Base-by-base conservation (phyloP, 2,329 filamentous ascomycete species). In the Sordariomycetes sp. region DNA sequence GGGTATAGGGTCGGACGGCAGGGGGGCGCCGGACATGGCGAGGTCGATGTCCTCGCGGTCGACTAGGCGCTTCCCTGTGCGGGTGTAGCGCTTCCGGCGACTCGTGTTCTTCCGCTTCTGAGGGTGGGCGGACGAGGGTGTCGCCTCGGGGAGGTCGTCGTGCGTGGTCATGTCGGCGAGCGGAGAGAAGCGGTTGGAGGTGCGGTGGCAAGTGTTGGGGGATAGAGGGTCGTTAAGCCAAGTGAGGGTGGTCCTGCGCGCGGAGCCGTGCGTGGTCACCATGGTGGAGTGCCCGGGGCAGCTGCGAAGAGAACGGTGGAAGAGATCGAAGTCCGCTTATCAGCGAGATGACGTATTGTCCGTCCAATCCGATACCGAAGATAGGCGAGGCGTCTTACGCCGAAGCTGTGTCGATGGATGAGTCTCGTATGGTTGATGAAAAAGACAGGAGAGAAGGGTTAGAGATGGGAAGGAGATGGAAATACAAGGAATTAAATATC, bases 161-260 rank as follows among this genome's bases (percentile, higher is more conserved):
- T 32, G 20, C n/a, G 28, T 32, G 25, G 43, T 22, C 55, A 57
- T 57, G 55, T 57, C 43, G 40, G 55, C 55, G 24, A 57, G 55
- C 25, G 37, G 55, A 16, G 28, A 43, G 55, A 57, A 57, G 40
- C 55, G 55, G 28, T 57, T 57, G 24, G 40, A 35, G 28, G 20
- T 32, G 20, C 43, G 43, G 18, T n/a, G 43, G 28, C 34, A n/a
- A 28, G 12, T 28, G 55, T 25, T 28, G 28, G 20, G 25, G 55
- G 20, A 12, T 22, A 50, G 25, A 25, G 34, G 22, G 43, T 50
- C 46, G 46, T 50, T 22, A 12, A 50, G 46, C 46, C 46, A 50
- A 6, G 46, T 24, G 46, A 22, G 3, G 6, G 20, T 24, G 46
- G 22, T 24, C 46, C 22, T 50, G 7, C 46, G 46, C 5, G 46